Percentiles rank a stretch among this genome's conserved stretches.
These are phyloP conservation scores for Musa beccarii DNA, from an alignment of 176 grass and related monocot species.

Conservation along the genomic window DNA sequence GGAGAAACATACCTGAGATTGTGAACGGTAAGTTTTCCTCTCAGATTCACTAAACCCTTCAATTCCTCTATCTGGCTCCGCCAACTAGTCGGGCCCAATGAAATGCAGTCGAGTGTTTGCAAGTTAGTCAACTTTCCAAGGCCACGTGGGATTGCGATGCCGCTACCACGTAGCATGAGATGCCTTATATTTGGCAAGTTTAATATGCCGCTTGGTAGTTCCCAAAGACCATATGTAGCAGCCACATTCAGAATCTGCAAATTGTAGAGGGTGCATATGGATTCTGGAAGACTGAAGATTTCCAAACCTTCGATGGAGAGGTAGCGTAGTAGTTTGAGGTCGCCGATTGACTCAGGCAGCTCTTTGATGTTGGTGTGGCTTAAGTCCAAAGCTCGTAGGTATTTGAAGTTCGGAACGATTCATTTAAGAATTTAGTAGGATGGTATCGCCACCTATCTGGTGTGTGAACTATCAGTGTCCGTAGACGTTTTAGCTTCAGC, in stretches of 20 bases:
- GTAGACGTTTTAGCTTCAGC: not conserved
- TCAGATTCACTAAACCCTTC: slow-evolving; percentile 33
- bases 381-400: slow-evolving; percentile 41
- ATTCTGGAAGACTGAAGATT: slow-evolving; percentile 31
- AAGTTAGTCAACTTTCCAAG: slow-evolving; percentile 33
- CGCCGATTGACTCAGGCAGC: slow-evolving; percentile 36
- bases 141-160: slow-evolving; percentile 30
- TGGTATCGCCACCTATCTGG: too few relatives aligned
- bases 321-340: slow-evolving; percentile 36
- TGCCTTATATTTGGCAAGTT: slow-evolving; percentile 34
- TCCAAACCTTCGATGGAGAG: slow-evolving; percentile 23
- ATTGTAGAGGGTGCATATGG: slow-evolving; percentile 33
- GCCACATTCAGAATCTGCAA: slow-evolving; percentile 33
- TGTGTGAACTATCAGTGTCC: not conserved
- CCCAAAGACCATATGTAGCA: not conserved
- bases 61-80: slow-evolving; percentile 33
- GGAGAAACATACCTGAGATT: slow-evolving; percentile 14
- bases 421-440: too few relatives aligned
- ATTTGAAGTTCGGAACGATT: not conserved
- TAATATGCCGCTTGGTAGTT: slow-evolving; percentile 30
- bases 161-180: slow-evolving; percentile 20
- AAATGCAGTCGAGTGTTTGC: slow-evolving; percentile 24
- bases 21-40: slow-evolving; percentile 25
- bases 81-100: slow-evolving; percentile 21
- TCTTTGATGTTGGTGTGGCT: slow-evolving; percentile 8